Percentiles rank a stretch among this genome's conserved stretches.
Conservation (phyloP, 345 rosid genomes). For the Eucalyptus polybractea region DNA sequence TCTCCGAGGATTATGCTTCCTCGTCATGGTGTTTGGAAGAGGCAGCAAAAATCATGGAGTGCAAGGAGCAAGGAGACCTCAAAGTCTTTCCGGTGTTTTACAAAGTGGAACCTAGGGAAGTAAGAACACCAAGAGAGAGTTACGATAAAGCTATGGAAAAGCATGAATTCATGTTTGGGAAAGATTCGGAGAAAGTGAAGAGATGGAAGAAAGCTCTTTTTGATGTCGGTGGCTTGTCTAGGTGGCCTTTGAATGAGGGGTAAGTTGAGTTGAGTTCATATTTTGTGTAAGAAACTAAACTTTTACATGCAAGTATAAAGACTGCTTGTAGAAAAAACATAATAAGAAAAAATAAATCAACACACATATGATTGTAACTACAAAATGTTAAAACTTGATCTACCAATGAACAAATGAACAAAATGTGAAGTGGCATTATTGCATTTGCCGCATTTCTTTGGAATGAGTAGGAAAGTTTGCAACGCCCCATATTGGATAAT, state of each 20-base stretch:
- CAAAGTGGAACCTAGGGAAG: no score
- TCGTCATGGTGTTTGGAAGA: no score
- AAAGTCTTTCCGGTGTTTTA: no score
- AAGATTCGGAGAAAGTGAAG: no score
- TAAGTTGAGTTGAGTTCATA: background rate
- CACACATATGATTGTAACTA: background rate
- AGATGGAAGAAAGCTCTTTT: no score
- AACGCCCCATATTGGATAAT: rapidly evolving
- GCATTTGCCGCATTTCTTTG: background rate
- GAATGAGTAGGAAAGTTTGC: no score
- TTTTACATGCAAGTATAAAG: background rate
- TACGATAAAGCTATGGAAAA: no score
- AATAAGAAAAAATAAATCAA: background rate
- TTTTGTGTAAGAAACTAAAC: background rate
- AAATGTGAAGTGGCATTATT: background rate
- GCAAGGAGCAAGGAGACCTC: no score
- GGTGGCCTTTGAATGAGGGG: background rate
- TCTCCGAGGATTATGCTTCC: no score
- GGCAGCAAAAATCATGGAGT: no score
- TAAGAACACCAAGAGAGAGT: no score
- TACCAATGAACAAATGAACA: background rate
- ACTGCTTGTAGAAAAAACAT: background rate
- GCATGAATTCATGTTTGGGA: no score
- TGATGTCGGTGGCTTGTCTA: rapidly evolving
- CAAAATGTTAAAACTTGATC: background rate